phyloP scores from a whole-genome alignment of 331 rosid species.

The Malus hybrid region DNA sequence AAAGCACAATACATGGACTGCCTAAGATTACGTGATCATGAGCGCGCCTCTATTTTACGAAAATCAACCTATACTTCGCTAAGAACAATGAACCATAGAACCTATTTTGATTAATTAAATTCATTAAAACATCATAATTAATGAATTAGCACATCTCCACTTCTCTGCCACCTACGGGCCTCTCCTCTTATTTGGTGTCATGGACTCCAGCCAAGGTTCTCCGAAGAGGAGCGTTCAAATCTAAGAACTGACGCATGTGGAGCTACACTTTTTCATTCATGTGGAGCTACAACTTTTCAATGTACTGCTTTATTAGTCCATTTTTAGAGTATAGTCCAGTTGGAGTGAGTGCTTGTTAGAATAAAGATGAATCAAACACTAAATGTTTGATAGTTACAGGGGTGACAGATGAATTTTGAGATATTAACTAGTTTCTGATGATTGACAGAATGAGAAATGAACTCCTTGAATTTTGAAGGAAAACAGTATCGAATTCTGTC shows the following conservation, averaged over 20 bases:
- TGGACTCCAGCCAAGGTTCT: neutral
- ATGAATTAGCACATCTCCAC: neutral
- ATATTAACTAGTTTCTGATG: no score
- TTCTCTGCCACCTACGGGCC: neutral
- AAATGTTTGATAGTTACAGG: no score
- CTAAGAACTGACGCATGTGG: neutral
- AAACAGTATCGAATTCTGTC: no score
- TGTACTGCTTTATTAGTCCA: no score
- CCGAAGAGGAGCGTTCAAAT: neutral
- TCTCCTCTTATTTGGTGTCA: neutral
- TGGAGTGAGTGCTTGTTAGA: no score
- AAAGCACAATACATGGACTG: neutral
- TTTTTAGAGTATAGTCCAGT: no score
- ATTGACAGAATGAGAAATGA: no score
- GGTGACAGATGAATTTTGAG: no score
- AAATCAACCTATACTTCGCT: neutral
- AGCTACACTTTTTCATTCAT: no score
- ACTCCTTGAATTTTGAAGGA: no score
- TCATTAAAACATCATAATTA: neutral
- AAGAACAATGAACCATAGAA: neutral
- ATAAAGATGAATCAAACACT: no score
- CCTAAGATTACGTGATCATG: neutral
- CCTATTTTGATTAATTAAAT: neutral
- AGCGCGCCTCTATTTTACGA: neutral
- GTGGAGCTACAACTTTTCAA: no score